Conservation (phyloP, 495 filamentous ascomycete genomes). For the Bacidia gigantensis region DNA sequence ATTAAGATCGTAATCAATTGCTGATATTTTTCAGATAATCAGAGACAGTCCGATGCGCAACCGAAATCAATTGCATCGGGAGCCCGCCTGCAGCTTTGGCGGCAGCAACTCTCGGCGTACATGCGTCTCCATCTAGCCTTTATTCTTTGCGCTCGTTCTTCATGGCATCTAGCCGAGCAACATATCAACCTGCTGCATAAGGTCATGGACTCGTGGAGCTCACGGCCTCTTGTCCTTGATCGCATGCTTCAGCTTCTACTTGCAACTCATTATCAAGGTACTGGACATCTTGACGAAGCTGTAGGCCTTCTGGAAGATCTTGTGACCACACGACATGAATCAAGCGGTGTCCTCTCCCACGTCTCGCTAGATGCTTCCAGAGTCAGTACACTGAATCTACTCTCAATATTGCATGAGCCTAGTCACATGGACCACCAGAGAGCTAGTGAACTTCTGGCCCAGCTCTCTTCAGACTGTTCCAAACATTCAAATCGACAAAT, state of each 20-base stretch:
- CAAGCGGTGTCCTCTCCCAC: constrained; percentile 34
- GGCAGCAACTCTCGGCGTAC: constrained; percentile 39
- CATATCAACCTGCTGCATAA: constrained; percentile 30
- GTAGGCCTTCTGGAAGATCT: constrained; percentile 49
- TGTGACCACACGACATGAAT: constrained; percentile 26
- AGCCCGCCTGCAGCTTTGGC: constrained; percentile 36
- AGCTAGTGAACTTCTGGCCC: constrained; percentile 42
- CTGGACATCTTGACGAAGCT: constrained; percentile 53
- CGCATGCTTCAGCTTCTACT: constrained; percentile 50
- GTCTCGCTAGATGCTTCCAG: constrained; percentile 59
- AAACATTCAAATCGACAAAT: constrained; percentile 44
- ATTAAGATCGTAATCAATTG: not conserved
- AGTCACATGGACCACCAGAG: constrained; percentile 34
- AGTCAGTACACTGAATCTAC: constrained; percentile 63
- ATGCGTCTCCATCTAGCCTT: constrained; percentile 48
- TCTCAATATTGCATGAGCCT: constrained; percentile 67
- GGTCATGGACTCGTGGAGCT: constrained; percentile 24
- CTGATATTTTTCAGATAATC: constrained; percentile 23
- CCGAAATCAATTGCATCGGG: constrained; percentile 34
- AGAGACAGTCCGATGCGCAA: constrained; percentile 28
- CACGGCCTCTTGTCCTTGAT: constrained; percentile 27
- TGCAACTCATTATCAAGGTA: constrained; percentile 67
- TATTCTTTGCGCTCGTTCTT: constrained; percentile 43
- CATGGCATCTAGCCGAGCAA: constrained; percentile 43
- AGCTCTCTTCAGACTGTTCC: constrained; percentile 50